Evolutionary conservation across 2,329 filamentous ascomycete species (phyloP), one percentile per base, ranked within the genome.

Genomic region (Pseudogymnoascus sp.): DNA sequence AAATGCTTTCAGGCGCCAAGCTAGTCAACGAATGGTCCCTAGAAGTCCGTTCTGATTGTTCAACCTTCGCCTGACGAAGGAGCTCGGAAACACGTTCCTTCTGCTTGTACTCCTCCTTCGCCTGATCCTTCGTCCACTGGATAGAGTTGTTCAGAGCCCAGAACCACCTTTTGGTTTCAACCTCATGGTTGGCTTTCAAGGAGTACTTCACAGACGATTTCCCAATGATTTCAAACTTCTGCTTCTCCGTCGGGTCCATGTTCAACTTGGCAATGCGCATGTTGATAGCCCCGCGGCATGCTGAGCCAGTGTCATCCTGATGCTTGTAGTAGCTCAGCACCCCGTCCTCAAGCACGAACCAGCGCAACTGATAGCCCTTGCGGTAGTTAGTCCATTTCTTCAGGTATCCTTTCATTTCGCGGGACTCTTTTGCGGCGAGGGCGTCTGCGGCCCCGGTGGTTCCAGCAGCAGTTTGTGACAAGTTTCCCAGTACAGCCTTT

Each of bases 381-480:
- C 93, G 92, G 74, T 99, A 99, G 74, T 99, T 99, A 58, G 94
- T 99, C 94, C 94, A 99, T 75, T 99, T 99, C 78, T 97, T 97
- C 62, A 99, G 80, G 74, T 97, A 99, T 5, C 94, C 94, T 78
- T 96, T 97, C 90, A 99, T 97, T 76, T 97, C 93, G 58, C 92
- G 84, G 15, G 90, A 89, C 71, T 99, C 94, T 67, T 93, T 92
- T 13, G 89, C 88, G 27, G 89, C 89, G 63, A 86, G 74, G 17
- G 84, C 79, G 66, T 89, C 83, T 8, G 81, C 79, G 13, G 86
- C 79, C 1, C 78, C 75, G 27, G 84, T 79, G 7, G 80, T 77
- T 2, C 78, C 76, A 5, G 80, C 81, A 65, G 73, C 88, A 64
- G 70, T 70, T 31, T 71, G 83, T 0, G 82, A 82, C 7, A 82